Evolutionary conservation across 805 yeast species (phyloP).

Genomic region (Cyberlindnera nakhonratchasimensis): DNA sequence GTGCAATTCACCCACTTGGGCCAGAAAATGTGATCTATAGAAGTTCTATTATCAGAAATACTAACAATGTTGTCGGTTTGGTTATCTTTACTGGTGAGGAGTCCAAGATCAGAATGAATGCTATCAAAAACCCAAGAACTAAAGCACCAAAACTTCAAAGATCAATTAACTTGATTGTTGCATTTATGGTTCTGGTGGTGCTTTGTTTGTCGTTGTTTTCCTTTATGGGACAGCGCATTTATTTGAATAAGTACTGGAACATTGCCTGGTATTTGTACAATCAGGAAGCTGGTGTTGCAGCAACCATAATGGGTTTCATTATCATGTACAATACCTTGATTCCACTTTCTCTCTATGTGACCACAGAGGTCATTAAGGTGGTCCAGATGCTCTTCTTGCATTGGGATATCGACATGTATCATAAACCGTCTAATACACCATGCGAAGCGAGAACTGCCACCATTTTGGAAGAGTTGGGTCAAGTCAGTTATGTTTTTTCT

Average conservation of each 20-base stretch:
- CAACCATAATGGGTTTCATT: constrained; percentile 91
- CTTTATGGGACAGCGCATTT: constrained; percentile 69
- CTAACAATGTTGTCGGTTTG: constrained; percentile 67
- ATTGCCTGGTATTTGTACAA: constrained; percentile 71
- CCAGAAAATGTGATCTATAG: constrained; percentile 84
- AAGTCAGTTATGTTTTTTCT: constrained; percentile 89
- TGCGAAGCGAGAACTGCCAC: constrained; percentile 96
- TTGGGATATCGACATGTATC: constrained; percentile 94
- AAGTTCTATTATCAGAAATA: constrained; percentile 87
- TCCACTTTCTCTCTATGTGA: constrained; percentile 90
- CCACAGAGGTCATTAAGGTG: constrained; percentile 92
- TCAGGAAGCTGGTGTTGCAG: constrained; percentile 78
- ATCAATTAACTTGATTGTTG: constrained; percentile 76
- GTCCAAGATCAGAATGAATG: constrained; percentile 92
- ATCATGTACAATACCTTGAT: constrained; percentile 97
- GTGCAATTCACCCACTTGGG: constrained; percentile 54
- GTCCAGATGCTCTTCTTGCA: constrained; percentile 80
- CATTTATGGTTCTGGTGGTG: constrained; percentile 85
- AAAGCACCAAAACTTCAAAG: constrained; percentile 91
- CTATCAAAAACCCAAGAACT: constrained; percentile 80
- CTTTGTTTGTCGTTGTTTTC: constrained; percentile 71
- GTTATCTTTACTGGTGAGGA: constrained; percentile 95
- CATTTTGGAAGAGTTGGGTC: constrained; percentile 93
- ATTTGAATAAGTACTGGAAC: constrained; percentile 37
- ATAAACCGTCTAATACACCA: constrained; percentile 77